Base-by-base conservation (phyloP, 345 rosid species). In the Arabidopsis suecica region DNA sequence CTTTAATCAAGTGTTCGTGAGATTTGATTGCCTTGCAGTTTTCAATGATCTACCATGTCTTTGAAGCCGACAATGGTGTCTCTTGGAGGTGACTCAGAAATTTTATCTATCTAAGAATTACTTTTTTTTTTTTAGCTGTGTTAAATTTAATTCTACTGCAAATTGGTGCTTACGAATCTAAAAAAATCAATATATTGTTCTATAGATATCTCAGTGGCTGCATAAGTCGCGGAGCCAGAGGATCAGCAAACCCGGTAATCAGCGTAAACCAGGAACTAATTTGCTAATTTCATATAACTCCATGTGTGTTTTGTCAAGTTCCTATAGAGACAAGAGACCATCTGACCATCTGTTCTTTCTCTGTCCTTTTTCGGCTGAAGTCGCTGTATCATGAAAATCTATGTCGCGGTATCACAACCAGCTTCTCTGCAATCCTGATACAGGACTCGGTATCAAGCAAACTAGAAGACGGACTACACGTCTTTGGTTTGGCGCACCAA, bases 1-100 rank as follows among this genome's bases (percentile, higher is more conserved):
- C 1, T 23, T 41, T 41, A 41, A 5, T 25, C 14, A 40, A 2
- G 4, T 61, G 12, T 7, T 18, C 1, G 50, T 23, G 67, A 61
- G 50, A 25, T 41, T 13, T 40, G 7, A 41, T 61, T 61, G 22
- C n/a, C 51, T 41, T 62, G 34, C 51, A 62, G 51, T 13, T 59
- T 18, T 11, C 30, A 37, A 5, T 18, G 64, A 59, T 59, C 16
- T 2, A 59, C 64, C 5, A 18, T 36, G n/a, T 18, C 47, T 60
- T 60, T 60, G 64, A 60, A 37, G 47, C 16, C 47, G 47, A 36
- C 2, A 9, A 8, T 30, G 9, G 6, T 30, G 61, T 10, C 22
- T 56, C 10, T 36, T 36, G 30, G 25, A 59, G 65, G 47, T 20
- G 6, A 60, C 32, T 38, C 3, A n/a, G 12, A 8, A n/a, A 7